A percentile compares a stretch with the other conserved stretches of the same genome.
Conservation (phyloP, 2,329 filamentous ascomycete genomes). For the Fusarium temperatum region DNA sequence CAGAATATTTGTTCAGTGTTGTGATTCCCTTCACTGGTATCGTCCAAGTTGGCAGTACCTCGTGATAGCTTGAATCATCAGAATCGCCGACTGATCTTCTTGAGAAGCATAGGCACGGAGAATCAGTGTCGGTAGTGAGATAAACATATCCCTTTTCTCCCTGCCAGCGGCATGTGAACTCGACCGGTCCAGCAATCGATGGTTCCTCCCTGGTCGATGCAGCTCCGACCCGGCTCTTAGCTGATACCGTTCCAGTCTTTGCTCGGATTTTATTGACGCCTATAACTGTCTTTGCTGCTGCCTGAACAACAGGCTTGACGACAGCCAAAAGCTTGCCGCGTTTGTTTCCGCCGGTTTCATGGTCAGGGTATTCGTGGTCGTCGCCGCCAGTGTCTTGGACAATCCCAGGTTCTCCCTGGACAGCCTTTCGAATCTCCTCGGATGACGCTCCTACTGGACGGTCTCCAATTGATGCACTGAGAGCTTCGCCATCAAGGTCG, state of each 20-base stretch:
- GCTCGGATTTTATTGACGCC: constrained; percentile 74
- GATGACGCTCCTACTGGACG: constrained; percentile 30
- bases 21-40: constrained; percentile 73
- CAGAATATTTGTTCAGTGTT: constrained; percentile 79
- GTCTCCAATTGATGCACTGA: constrained; percentile 50
- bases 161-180: constrained; percentile 73
- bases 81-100: neutral
- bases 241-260: constrained; percentile 62
- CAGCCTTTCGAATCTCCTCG: constrained; percentile 70
- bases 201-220: neutral
- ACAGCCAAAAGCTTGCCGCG: constrained; percentile 60
- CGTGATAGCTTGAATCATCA: neutral
- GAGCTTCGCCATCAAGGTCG: constrained; percentile 34
- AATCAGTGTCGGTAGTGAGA: constrained; percentile 5
- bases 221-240: constrained; percentile 67
- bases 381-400: constrained; percentile 39
- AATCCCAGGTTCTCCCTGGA: constrained; percentile 51
- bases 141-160: constrained; percentile 67
- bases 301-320: constrained; percentile 73
- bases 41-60: constrained; percentile 69
- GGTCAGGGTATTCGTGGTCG: constrained; percentile 59
- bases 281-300: constrained; percentile 74
- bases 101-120: constrained; percentile 9
- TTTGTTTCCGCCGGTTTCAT: constrained; percentile 51
- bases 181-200: constrained; percentile 65